phyloP scores from a whole-genome alignment of 495 filamentous ascomycete genomes.

The Cenococcum geophilum region DNA sequence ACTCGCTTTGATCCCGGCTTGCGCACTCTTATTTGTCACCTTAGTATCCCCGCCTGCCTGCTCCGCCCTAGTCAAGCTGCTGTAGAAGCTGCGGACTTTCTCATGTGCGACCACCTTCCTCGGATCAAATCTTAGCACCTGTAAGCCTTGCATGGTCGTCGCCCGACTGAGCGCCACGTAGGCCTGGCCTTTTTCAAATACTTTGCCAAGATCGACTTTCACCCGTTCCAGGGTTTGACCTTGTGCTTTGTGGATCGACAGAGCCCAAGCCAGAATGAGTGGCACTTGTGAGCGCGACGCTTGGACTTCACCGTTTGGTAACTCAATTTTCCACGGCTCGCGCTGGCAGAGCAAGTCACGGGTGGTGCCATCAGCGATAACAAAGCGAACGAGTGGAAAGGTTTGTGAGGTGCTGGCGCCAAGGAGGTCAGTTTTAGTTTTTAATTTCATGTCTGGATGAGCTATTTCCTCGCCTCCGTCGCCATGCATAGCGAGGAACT shows the following conservation, averaged over 20 bases:
- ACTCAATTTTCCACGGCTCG: constrained; percentile 92
- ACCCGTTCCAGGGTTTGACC: constrained; percentile 93
- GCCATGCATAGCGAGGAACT: constrained; percentile 39
- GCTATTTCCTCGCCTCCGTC: constrained; percentile 42
- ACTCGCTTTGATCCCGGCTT: constrained; percentile 4
- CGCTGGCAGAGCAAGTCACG: constrained; percentile 74
- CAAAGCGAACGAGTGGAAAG: constrained; percentile 80
- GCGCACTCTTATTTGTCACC: constrained; percentile 13
- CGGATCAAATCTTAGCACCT: constrained; percentile 84
- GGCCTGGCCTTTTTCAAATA: constrained; percentile 92
- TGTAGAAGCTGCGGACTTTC: constrained; percentile 77
- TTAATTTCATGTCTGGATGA: constrained; percentile 27
- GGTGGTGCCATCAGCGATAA: constrained; percentile 66
- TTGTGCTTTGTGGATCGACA: constrained; percentile 97
- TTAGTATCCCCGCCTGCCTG: constrained; percentile 14
- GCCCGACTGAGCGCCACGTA: constrained; percentile 82
- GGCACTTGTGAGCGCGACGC: constrained; percentile 73
- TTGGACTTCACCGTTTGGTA: constrained; percentile 91
- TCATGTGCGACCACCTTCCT: constrained; percentile 92
- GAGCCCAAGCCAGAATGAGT: constrained; percentile 90
- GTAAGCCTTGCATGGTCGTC: constrained; percentile 77
- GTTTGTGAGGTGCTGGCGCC: constrained; percentile 39
- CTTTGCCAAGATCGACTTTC: constrained; percentile 83
- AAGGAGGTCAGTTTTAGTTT: constrained; percentile 26
- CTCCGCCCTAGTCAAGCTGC: constrained; percentile 58